Evolutionary conservation across 2,329 filamentous ascomycete genomes (phyloP).

Genomic region (Aplosporella prunicola): DNA sequence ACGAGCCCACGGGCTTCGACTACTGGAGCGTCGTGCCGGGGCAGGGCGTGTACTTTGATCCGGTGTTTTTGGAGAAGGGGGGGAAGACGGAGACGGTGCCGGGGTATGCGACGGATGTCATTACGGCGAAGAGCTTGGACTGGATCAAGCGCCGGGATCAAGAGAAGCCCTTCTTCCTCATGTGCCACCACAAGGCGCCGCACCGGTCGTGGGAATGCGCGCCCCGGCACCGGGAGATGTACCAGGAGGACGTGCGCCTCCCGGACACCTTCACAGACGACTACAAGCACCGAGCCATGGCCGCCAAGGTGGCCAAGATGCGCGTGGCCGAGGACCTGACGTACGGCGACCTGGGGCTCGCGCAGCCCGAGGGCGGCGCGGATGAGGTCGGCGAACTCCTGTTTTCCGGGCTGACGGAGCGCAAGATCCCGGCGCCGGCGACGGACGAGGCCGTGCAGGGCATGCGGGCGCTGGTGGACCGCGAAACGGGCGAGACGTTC

Average conservation of each 20-base stretch:
- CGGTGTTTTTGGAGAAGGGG: constrained; percentile 37
- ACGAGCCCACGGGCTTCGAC: constrained; percentile 44
- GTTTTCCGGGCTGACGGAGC: constrained; percentile 20
- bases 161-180: constrained; percentile 41
- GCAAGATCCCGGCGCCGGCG: constrained; percentile 31
- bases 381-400: constrained; percentile 29
- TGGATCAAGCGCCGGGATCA: constrained; percentile 30
- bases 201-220: constrained; percentile 46
- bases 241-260: constrained; percentile 37
- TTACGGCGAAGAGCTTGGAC: constrained; percentile 41
- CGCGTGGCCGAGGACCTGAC: constrained; percentile 43
- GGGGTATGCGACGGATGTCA: constrained; percentile 45
- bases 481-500: constrained; percentile 39
- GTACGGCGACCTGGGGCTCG: constrained; percentile 41
- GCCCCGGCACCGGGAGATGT: constrained; percentile 40
- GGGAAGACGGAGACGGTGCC: constrained; percentile 21
- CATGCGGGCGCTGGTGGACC: constrained; percentile 35
- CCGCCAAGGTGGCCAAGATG: constrained; percentile 44
- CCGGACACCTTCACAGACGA: constrained; percentile 47
- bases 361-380: constrained; percentile 41
- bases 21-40: constrained; percentile 44
- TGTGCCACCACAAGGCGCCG: constrained; percentile 50
- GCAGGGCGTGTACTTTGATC: constrained; percentile 45
- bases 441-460: constrained; percentile 23
- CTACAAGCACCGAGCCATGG: constrained; percentile 45